Evolutionary conservation across 768 basidiomycete species (phyloP), one percentile per base, ranked within the genome.

Genomic region (Gloeophyllum trabeum): DNA sequence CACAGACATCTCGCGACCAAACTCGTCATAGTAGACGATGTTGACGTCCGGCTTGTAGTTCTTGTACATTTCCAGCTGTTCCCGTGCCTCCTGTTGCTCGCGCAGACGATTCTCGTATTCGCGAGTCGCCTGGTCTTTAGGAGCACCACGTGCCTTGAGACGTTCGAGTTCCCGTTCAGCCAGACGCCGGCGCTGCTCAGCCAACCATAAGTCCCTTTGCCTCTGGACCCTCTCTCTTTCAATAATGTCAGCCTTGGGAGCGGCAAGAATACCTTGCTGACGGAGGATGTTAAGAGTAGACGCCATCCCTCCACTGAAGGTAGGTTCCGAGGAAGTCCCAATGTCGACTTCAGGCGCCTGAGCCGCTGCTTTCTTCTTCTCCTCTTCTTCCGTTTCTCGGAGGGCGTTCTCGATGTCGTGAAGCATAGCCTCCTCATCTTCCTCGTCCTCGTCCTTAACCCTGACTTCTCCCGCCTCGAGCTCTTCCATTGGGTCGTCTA

Each of bases 41-140:
- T 94, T 89, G 53, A 99, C 71, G 62, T 94, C 93, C 4, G 96
- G 96, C 61, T 94, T 97, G 69, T 99, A 99, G 56, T 80, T 75
- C 64, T 83, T 89, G 74, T 84, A 99, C 39, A 76, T 59, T 24
- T 94, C 88, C 45, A 90, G 61, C 40, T 75, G 73, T 16, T 87
- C 76, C 32, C 87, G 73, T 4, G 90, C 82, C 49, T 97, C 93
- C 49, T 90, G 82, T 58, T 92, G 86, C 54, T 98, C 94, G 19
- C 94, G 77, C 46, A 81, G 59, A 43, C 89, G 76, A 54, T 97
- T 97, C 64, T 97, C 91, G 57, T 90, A 91, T 61, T 98, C 96
- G 41, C 94, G 75, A 48, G 85, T 83, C 16, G 88, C 82, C 61
- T 98, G 94, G 56, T 96, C 94, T 61, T 84, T 93, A 54, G 79